Percentiles rank a stretch among this genome's conserved stretches.
These are phyloP conservation scores for Ascochyta fabae DNA, from an alignment of 2,329 filamentous ascomycete genomes.

Conservation along the genomic window DNA sequence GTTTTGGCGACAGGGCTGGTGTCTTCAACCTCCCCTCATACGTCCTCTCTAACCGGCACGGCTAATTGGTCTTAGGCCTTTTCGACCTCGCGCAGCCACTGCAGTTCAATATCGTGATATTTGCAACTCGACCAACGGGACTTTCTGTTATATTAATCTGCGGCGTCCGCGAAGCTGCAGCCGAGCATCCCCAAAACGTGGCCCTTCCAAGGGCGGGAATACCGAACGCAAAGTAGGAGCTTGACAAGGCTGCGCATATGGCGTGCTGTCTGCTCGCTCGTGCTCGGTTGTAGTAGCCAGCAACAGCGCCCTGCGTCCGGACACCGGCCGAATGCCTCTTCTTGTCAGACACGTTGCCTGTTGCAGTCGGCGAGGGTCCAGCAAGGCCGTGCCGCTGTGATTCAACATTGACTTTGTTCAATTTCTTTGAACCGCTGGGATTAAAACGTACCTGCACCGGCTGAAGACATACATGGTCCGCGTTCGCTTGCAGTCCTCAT, in stretches of 20 bases:
- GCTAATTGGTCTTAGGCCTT: slow-evolving; percentile 43
- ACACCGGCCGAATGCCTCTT: slow-evolving; percentile 23
- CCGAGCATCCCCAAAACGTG: slow-evolving; percentile 20
- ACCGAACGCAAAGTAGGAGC: slow-evolving; percentile 12
- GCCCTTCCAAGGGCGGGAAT: slow-evolving; percentile 13
- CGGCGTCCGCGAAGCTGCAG: slow-evolving; percentile 11
- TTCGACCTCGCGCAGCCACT: slow-evolving; percentile 25
- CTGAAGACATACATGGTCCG: slow-evolving; percentile 44
- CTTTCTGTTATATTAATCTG: slow-evolving; percentile 8
- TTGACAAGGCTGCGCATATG: slow-evolving; percentile 23
- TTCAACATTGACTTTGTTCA: slow-evolving; percentile 36
- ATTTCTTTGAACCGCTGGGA: slow-evolving; percentile 37
- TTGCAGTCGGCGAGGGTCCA: slow-evolving; percentile 26
- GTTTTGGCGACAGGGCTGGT: slow-evolving; percentile 42
- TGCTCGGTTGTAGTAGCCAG: slow-evolving; percentile 20
- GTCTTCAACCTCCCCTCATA: slow-evolving; percentile 28
- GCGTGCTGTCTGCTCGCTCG: slow-evolving; percentile 20
- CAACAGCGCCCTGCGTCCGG: slow-evolving; percentile 26
- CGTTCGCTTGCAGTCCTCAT: slow-evolving; percentile 38
- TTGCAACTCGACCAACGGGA: slow-evolving; percentile 5
- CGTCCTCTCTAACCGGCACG: slow-evolving; percentile 35
- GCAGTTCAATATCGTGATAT: slow-evolving; percentile 14
- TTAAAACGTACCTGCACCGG: slow-evolving; percentile 42
- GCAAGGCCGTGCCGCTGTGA: slow-evolving; percentile 24
- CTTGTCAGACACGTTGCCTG: slow-evolving; percentile 36